Conservation (phyloP, 1,284 basidiomycete species). For the Vanrija humicola region DNA sequence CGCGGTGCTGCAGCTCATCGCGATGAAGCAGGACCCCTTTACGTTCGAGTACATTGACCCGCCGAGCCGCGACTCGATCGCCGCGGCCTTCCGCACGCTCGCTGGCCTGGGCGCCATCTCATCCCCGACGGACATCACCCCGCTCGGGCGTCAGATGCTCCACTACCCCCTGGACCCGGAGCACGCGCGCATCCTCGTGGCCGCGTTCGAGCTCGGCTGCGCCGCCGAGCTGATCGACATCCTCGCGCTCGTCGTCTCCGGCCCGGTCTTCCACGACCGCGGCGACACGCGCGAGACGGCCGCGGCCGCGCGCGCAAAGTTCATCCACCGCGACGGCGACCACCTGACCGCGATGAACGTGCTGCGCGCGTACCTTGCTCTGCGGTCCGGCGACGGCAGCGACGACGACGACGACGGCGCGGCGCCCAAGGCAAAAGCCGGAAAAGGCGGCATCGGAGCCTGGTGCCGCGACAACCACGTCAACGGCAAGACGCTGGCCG, state of each 20-base stretch:
- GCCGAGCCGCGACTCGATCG: conserved; percentile 65
- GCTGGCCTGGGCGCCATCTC: conserved; percentile 72
- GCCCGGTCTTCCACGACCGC: conserved; percentile 62
- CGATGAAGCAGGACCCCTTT: conserved; percentile 72
- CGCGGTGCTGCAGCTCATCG: conserved; percentile 77
- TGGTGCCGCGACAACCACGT: conserved; percentile 83
- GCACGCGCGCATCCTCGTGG: conserved; percentile 70
- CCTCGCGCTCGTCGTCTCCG: conserved; percentile 66
- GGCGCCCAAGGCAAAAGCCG: conserved; percentile 15
- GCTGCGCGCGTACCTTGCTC: conserved; percentile 64
- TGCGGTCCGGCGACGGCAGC: conserved; percentile 24
- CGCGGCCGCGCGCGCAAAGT: conserved; percentile 66
- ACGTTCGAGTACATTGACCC: conserved; percentile 78
- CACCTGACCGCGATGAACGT: conserved; percentile 85
- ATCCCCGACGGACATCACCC: conserved; percentile 61
- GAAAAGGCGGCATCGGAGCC: conserved; percentile 54
- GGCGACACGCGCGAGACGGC: conserved; percentile 66
- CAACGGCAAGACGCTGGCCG: conserved; percentile 78
- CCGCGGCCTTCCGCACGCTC: conserved; percentile 67
- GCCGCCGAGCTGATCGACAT: conserved; percentile 71
- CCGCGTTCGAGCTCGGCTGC: conserved; percentile 67
- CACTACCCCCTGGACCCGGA: conserved; percentile 77
- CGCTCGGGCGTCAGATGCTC: conserved; percentile 72
- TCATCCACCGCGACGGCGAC: conserved; percentile 80
- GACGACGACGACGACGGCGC: conserved; percentile 1